Conservation (phyloP, 2,329 filamentous ascomycete genomes). For the Ophioceras dolichostomum region DNA sequence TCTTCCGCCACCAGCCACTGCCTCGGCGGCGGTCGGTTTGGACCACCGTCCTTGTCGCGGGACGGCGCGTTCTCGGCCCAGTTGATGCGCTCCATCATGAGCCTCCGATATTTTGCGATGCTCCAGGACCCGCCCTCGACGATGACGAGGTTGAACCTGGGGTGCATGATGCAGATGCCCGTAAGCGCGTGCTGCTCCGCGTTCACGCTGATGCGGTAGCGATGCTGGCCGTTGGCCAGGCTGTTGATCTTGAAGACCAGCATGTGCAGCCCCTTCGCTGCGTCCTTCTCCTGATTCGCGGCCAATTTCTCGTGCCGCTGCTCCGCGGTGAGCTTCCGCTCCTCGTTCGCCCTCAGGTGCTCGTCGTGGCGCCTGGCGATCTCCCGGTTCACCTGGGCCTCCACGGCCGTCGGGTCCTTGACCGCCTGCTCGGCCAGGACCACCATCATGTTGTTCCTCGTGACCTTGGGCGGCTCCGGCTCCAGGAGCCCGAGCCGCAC, state of each 20-base stretch:
- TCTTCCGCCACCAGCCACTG: conserved; percentile 73
- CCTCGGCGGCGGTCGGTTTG: conserved; percentile 47
- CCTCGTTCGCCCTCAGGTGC: conserved; percentile 70
- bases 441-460: conserved; percentile 95
- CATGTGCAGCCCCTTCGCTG: conserved; percentile 71
- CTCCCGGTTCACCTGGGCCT: conserved; percentile 84
- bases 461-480: conserved; percentile 88
- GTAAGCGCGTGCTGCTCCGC: conserved; percentile 81
- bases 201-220: conserved; percentile 87
- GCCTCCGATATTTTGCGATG: conserved; percentile 75
- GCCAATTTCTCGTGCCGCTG: conserved; percentile 74
- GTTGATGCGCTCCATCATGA: conserved; percentile 87
- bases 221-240: conserved; percentile 83
- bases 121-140: conserved; percentile 84
- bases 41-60: conserved; percentile 40
- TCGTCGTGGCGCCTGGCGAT: conserved; percentile 75
- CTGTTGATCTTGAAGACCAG: conserved; percentile 83
- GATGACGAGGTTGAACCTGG: conserved; percentile 76
- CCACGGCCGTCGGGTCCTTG: conserved; percentile 93
- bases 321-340: conserved; percentile 80
- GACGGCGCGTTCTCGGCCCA: conserved; percentile 84
- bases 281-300: conserved; percentile 75
- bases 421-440: conserved; percentile 85
- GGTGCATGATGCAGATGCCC: conserved; percentile 85
- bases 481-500: conserved; percentile 83